phyloP scores from a whole-genome alignment of 306 rosid species.

The Citrullus mucosospermus region DNA sequence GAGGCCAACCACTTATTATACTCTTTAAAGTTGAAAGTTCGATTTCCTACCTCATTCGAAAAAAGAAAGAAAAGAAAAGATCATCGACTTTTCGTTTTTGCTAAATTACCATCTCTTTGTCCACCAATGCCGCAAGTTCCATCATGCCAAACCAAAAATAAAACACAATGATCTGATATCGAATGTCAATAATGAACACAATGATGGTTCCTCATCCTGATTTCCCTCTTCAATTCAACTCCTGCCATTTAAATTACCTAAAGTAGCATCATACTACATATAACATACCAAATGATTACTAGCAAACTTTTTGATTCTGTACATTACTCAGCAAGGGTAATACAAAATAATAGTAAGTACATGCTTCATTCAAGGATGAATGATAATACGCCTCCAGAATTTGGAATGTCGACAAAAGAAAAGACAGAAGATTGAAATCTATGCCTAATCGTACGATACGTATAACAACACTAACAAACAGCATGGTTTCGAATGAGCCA shows the following conservation, averaged over 20 bases:
- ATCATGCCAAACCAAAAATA: not conserved
- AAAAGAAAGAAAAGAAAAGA: not conserved
- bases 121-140: not conserved
- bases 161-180: not conserved
- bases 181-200: not conserved
- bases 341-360: slow-evolving; percentile 7
- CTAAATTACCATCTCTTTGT: not conserved
- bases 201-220: not conserved
- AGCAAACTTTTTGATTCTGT: slow-evolving; percentile 5
- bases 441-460: not conserved
- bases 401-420: not conserved
- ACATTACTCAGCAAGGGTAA: slow-evolving; percentile 11
- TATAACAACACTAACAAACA: slow-evolving; percentile 9
- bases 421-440: not conserved
- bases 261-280: not conserved
- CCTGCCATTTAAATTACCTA: not conserved
- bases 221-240: not conserved
- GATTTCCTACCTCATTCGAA: not conserved
- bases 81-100: not conserved
- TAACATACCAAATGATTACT: not conserved
- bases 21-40: not conserved
- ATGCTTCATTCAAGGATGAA: not conserved
- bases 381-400: not conserved
- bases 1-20: not conserved
- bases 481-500: not conserved